Evolutionary conservation across 768 basidiomycete genomes (phyloP).

Genomic region (Leucosporidium creatinivorum): DNA sequence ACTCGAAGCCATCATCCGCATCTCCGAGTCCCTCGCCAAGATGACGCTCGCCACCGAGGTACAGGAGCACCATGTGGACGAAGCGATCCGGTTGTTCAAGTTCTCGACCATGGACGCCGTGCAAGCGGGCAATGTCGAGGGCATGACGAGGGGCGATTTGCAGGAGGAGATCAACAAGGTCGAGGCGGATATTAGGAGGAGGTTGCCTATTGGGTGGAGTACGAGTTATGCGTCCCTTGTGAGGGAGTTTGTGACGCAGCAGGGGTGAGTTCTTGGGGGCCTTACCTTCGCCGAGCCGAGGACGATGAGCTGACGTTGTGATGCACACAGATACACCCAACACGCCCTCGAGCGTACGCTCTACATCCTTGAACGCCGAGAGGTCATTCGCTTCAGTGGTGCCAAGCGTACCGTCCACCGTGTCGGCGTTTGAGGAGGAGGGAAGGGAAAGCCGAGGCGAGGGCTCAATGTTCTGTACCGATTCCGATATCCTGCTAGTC

Average conservation of each 20-base stretch:
- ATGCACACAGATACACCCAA: slow-evolving; percentile 21
- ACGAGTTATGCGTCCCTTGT: slow-evolving; percentile 91
- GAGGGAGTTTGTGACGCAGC: slow-evolving; percentile 85
- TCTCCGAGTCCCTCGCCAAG: slow-evolving; percentile 94
- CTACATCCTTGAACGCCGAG: slow-evolving; percentile 87
- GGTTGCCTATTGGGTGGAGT: slow-evolving; percentile 58
- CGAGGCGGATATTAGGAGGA: slow-evolving; percentile 37
- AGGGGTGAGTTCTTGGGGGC: slow-evolving; percentile 51
- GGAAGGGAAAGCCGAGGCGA: no score
- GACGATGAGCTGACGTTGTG: not conserved
- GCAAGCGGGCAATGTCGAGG: slow-evolving; percentile 78
- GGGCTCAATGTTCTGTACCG: no score
- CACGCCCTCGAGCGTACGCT: slow-evolving; percentile 67
- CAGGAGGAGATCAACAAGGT: slow-evolving; percentile 89
- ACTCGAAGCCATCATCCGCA: slow-evolving; percentile 97
- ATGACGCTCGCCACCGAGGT: slow-evolving; percentile 81
- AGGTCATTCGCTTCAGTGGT: slow-evolving; percentile 69
- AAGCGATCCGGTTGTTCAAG: slow-evolving; percentile 95
- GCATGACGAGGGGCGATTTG: slow-evolving; percentile 78
- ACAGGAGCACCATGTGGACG: slow-evolving; percentile 88
- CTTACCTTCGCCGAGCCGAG: not conserved
- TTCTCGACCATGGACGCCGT: slow-evolving; percentile 99
- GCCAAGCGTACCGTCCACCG: slow-evolving; percentile 28
- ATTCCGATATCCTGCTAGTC: no score
- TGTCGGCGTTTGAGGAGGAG: slow-evolving; percentile 27